phyloP scores from a whole-genome alignment of 139 green algal genomes.

The Choricystis sp. region DNA sequence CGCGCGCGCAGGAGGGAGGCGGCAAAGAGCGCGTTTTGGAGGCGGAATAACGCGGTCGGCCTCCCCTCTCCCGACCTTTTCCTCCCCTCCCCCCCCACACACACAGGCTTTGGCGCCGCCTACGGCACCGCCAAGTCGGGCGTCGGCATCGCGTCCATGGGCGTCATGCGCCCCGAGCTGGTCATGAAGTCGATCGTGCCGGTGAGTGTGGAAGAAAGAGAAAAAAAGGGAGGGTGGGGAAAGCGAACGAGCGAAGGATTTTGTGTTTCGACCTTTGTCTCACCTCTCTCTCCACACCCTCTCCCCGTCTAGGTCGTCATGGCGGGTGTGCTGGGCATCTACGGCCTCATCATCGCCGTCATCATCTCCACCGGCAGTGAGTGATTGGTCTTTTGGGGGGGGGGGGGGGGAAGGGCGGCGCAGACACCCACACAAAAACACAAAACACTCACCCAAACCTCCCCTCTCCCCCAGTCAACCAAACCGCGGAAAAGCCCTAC shows the following conservation, averaged over 20 bases:
- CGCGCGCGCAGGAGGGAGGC: too few species aligned
- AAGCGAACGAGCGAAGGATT: too few species aligned
- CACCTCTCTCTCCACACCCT: too few species aligned
- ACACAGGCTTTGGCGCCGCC: conserved; percentile 83
- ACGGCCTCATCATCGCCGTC: conserved; percentile 98
- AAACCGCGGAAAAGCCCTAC: conserved; percentile 65
- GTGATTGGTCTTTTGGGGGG: conserved; percentile 1
- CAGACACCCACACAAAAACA: background rate
- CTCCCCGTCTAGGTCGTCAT: too few species aligned
- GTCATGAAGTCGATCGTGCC: conserved; percentile 99
- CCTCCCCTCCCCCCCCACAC: background rate
- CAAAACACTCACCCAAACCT: background rate
- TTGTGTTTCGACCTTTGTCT: too few species aligned
- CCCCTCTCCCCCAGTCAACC: conserved; percentile 43
- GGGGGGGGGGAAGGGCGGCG: too few species aligned
- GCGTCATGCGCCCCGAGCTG: conserved; percentile 96
- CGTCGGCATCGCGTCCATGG: conserved; percentile 97
- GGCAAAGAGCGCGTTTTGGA: too few species aligned
- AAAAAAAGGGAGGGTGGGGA: too few species aligned
- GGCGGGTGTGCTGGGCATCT: conserved; percentile 98
- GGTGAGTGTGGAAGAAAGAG: too few species aligned
- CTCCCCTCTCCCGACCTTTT: background rate
- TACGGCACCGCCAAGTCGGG: conserved; percentile 98
- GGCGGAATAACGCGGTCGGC: background rate
- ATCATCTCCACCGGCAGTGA: conserved; percentile 92